These are phyloP conservation scores for Ustilago sp. DNA, from an alignment of 1,284 basidiomycete genomes.

Conservation along the genomic window DNA sequence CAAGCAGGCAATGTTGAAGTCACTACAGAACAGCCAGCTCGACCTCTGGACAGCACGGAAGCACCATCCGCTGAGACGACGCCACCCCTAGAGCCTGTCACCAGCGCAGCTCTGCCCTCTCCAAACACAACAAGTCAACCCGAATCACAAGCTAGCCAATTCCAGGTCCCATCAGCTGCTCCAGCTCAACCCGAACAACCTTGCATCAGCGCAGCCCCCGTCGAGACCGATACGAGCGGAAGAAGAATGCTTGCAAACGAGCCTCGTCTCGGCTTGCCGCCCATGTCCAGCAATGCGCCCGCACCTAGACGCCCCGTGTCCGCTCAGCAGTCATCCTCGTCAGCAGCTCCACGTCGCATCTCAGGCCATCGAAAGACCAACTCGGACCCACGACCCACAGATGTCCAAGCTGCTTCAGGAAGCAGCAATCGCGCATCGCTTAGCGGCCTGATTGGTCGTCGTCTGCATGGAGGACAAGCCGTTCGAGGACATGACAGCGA, in stretches of 20 bases:
- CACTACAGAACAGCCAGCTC: background rate
- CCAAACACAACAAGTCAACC: background rate
- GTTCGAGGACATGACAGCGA: slow-evolving; percentile 32
- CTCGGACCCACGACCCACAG: slow-evolving; percentile 23
- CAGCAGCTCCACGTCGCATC: slow-evolving; percentile 7
- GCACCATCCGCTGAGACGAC: background rate
- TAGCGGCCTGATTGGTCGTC: slow-evolving; percentile 2
- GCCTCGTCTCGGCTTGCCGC: slow-evolving; percentile 35
- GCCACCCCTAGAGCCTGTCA: background rate
- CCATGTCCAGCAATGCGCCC: slow-evolving; percentile 1
- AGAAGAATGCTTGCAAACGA: slow-evolving; percentile 37
- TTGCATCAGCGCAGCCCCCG: background rate
- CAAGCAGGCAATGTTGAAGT: background rate
- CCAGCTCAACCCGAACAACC: background rate
- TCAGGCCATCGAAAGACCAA: slow-evolving; percentile 35
- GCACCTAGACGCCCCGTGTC: background rate
- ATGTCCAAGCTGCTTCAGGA: background rate
- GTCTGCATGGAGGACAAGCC: slow-evolving; percentile 11
- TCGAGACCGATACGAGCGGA: slow-evolving; percentile 4
- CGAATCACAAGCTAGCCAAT: background rate
- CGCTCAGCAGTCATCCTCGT: background rate
- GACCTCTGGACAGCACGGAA: background rate
- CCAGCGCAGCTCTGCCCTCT: background rate
- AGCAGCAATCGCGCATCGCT: slow-evolving; percentile 7
- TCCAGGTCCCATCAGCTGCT: background rate